phyloP scores from a whole-genome alignment of 352 stramenopile species.

The Globisporangium middletonii region DNA sequence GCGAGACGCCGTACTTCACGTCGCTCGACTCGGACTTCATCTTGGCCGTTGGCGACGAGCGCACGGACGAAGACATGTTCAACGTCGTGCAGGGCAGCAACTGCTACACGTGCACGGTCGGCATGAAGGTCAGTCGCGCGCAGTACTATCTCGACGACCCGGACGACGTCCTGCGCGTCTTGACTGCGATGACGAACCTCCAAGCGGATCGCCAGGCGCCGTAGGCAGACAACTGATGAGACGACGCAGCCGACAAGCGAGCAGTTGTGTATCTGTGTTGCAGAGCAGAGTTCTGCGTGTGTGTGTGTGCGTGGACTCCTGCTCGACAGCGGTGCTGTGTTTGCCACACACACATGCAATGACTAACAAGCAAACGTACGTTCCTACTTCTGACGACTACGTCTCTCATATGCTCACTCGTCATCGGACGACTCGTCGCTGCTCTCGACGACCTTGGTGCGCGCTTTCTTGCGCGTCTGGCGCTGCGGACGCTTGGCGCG shows the following conservation, averaged over 20 bases:
- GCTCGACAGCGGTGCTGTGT: too few relatives aligned
- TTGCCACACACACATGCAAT: too few relatives aligned
- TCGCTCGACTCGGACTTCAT: constrained; percentile 84
- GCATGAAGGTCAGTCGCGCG: constrained; percentile 83
- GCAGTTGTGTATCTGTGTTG: too few relatives aligned
- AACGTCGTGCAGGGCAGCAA: constrained; percentile 86
- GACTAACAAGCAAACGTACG: too few relatives aligned
- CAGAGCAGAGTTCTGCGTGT: too few relatives aligned
- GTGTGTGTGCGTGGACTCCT: too few relatives aligned
- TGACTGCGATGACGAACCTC: constrained; percentile 66
- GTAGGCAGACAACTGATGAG: background rate
- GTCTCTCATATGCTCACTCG: background rate
- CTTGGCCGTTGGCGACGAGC: constrained; percentile 76
- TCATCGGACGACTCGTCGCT: constrained; percentile 5
- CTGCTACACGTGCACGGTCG: constrained; percentile 86
- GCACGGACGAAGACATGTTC: constrained; percentile 89
- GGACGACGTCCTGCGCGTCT: constrained; percentile 68
- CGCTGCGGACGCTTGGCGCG: constrained; percentile 16
- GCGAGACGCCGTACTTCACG: constrained; percentile 68
- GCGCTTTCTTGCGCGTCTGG: constrained; percentile 9
- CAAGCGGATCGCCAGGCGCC: constrained; percentile 27
- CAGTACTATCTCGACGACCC: constrained; percentile 80
- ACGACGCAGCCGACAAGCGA: too few relatives aligned
- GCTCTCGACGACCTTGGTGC: constrained; percentile 10
- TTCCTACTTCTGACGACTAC: background rate